Base-by-base conservation (phyloP, 139 green algal genomes). In the Chlamydomonas applanata region DNA sequence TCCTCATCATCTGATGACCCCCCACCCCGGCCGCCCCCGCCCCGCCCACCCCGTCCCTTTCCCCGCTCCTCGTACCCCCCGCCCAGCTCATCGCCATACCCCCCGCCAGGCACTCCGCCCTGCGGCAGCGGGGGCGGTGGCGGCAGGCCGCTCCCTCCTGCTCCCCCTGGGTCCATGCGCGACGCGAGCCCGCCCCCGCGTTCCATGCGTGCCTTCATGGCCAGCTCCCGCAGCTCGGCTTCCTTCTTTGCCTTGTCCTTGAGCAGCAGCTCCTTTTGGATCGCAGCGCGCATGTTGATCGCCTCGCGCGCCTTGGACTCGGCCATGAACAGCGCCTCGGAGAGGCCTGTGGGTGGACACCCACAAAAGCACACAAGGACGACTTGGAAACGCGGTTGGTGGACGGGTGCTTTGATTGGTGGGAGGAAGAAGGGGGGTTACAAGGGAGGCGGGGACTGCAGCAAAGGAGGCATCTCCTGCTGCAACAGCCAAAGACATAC, bases 311-410 rank as follows among this genome's bases (percentile, higher is more conserved):
- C 96, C 79, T 96, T 97, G 32, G 93, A 81, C 88, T 99, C 96
- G 1, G 96, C 93, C 14, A 97, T 89, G 79, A 97, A 97, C 68
- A 99, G 88, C 36, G 96, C 89, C 85, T 99, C 95, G 34, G 36
- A 73, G 24, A 89, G 62, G 20, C 29, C 54, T 49, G 40, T 7
- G n/a, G n/a, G n/a, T n/a, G n/a, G n/a, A n/a, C n/a, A n/a, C n/a
- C n/a, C n/a, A 56, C 46, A 56, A 97, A 88, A 79, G 93, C 91
- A 33, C n/a, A n/a, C n/a, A n/a, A n/a, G n/a, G n/a, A n/a, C n/a
- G n/a, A n/a, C n/a, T n/a, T n/a, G n/a, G n/a, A n/a, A n/a, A n/a
- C n/a, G n/a, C n/a, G n/a, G n/a, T n/a, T n/a, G n/a, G n/a, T n/a
- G n/a, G n/a, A n/a, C n/a, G n/a, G n/a, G n/a, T n/a, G n/a, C n/a